A percentile compares a stretch with the other conserved stretches of the same genome.
Evolutionary conservation across 805 yeast genomes (phyloP).

Genomic region (Sporopachydermia quercuum): DNA sequence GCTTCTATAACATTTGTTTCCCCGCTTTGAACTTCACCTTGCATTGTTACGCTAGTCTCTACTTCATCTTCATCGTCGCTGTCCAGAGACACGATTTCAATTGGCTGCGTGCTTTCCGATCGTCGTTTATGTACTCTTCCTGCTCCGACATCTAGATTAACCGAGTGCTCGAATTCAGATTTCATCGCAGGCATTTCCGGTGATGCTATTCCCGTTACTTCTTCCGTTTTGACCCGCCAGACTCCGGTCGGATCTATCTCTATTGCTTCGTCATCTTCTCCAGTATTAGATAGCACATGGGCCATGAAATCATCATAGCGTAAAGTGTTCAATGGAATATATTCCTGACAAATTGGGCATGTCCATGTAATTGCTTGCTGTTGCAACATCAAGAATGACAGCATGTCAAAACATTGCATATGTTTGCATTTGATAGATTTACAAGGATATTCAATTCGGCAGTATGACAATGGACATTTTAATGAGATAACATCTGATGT

Average conservation of each 20-base stretch:
- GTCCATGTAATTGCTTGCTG: conserved; percentile 71
- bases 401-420: conserved; percentile 78
- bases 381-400: conserved; percentile 60
- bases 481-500: conserved; percentile 52
- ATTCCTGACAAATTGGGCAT: conserved; percentile 68
- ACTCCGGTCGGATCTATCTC: conserved; percentile 56
- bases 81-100: conserved; percentile 12
- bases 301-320: conserved; percentile 61
- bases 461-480: conserved; percentile 66
- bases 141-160: too few species aligned
- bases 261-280: conserved; percentile 46
- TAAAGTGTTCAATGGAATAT: conserved; percentile 38
- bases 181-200: conserved; percentile 3
- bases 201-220: conserved; percentile 7
- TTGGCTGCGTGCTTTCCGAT: background rate
- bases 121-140: too few species aligned
- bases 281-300: conserved; percentile 41
- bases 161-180: conserved; percentile 1
- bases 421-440: conserved; percentile 63
- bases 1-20: too few species aligned
- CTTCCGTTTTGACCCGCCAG: conserved; percentile 35
- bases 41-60: conserved; percentile 4
- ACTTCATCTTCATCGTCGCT: conserved; percentile 12
- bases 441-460: conserved; percentile 56
- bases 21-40: background rate